Evolutionary conservation across 2,329 filamentous ascomycete genomes (phyloP).

Genomic region (Tolypocladium sp.): DNA sequence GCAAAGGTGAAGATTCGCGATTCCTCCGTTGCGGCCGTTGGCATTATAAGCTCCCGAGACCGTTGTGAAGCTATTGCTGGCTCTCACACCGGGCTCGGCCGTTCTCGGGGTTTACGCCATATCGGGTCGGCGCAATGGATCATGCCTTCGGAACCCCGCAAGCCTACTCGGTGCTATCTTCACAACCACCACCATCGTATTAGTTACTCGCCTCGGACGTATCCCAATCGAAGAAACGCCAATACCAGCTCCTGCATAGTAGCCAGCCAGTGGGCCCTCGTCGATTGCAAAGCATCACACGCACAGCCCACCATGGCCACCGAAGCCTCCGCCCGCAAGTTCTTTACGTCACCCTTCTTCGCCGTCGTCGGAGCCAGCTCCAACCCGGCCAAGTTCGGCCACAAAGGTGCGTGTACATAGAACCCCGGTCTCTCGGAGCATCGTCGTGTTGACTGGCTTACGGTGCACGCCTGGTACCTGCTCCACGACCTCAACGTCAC

Average conservation of each 20-base stretch:
- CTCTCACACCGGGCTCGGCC: constrained; percentile 1
- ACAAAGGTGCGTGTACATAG: constrained; percentile 58
- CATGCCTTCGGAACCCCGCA: background rate
- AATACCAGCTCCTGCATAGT: background rate
- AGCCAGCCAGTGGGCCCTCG: background rate
- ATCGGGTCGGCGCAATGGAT: background rate
- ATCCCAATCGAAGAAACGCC: background rate
- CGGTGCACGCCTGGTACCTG: constrained; percentile 88
- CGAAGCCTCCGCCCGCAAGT: constrained; percentile 63
- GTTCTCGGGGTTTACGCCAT: constrained; percentile 4
- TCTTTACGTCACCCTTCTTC: constrained; percentile 73
- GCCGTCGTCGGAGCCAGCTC: constrained; percentile 87
- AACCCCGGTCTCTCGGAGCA: background rate
- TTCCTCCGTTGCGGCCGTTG: background rate
- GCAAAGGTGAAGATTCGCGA: background rate
- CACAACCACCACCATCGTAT: background rate
- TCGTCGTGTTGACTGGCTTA: background rate
- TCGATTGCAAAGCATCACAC: background rate
- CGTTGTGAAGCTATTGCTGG: background rate
- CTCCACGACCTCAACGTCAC: constrained; percentile 65
- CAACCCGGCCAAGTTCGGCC: constrained; percentile 76
- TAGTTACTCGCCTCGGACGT: background rate
- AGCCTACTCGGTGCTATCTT: background rate
- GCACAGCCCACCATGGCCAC: constrained; percentile 40
- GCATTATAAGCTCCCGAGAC: background rate